Conservation (phyloP, 2,329 filamentous ascomycete genomes). For the Huntiella omanensis region DNA sequence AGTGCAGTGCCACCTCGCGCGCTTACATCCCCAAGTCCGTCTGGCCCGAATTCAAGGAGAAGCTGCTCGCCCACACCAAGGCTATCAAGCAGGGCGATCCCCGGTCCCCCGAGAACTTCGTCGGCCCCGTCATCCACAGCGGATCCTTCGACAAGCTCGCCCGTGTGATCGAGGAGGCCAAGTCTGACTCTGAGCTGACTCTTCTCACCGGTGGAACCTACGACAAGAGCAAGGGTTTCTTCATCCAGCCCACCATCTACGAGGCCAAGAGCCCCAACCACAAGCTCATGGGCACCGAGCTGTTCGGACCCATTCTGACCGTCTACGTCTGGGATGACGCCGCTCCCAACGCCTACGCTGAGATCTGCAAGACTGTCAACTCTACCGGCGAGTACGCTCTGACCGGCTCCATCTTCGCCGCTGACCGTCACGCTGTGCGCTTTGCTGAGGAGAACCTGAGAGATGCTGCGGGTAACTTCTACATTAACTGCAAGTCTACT, state of each 20-base stretch:
- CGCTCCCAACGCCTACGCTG: conserved; percentile 34
- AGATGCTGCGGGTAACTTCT: conserved; percentile 65
- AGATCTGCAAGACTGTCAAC: conserved; percentile 46
- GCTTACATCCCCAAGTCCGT: conserved; percentile 59
- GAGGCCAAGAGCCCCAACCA: conserved; percentile 54
- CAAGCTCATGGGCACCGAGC: conserved; percentile 55
- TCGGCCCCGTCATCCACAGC: conserved; percentile 73
- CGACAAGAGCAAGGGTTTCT: conserved; percentile 64
- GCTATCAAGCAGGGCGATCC: conserved; percentile 54
- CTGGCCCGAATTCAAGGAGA: conserved; percentile 52
- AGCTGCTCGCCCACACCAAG: conserved; percentile 47
- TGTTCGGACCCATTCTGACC: conserved; percentile 64
- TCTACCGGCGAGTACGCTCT: conserved; percentile 57
- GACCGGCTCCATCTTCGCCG: conserved; percentile 58
- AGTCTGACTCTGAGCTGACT: conserved; percentile 52
- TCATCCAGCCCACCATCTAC: conserved; percentile 70
- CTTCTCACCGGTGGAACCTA: conserved; percentile 59
- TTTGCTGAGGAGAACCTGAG: conserved; percentile 52
- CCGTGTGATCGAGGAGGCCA: conserved; percentile 61
- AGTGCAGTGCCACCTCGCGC: conserved; percentile 72
- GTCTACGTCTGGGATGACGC: conserved; percentile 62
- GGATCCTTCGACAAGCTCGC: conserved; percentile 65
- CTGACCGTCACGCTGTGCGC: conserved; percentile 45
- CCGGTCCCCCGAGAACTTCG: conserved; percentile 54
- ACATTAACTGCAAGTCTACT: conserved; percentile 69